A percentile compares a stretch with the other conserved stretches of the same genome.
Conservation (phyloP, 2,329 filamentous ascomycete genomes). For the Aspergillus ochraceus region DNA sequence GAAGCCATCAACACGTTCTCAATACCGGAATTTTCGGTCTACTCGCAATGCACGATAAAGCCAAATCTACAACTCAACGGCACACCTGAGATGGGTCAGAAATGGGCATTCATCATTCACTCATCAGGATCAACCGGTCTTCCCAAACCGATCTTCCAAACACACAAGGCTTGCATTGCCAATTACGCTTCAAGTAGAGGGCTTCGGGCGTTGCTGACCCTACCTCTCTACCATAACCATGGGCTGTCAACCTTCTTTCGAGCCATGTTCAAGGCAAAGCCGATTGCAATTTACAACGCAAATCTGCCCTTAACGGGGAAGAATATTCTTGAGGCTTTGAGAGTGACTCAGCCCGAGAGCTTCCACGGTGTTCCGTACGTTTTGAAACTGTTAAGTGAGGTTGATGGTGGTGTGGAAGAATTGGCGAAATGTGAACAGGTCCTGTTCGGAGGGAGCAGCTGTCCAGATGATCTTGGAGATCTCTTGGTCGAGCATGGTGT, state of each 20-base stretch:
- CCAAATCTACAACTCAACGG: constrained; percentile 10
- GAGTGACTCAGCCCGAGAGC: constrained; percentile 48
- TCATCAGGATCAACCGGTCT: constrained; percentile 60
- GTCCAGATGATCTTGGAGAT: constrained; percentile 61
- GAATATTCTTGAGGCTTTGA: constrained; percentile 50
- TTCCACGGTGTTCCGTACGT: constrained; percentile 65
- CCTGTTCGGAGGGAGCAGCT: constrained; percentile 58
- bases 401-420: constrained; percentile 52
- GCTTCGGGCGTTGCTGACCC: constrained; percentile 54
- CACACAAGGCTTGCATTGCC: constrained; percentile 52
- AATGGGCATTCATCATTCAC: constrained; percentile 47
- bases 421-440: constrained; percentile 53
- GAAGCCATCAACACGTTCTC: constrained; percentile 13
- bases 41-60: too few species aligned
- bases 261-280: constrained; percentile 52
- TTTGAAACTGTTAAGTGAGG: constrained; percentile 63
- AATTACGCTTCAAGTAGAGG: constrained; percentile 48
- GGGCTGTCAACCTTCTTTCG: constrained; percentile 58
- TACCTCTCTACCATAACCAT: constrained; percentile 62
- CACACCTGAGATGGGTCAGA: constrained; percentile 23
- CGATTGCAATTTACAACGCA: constrained; percentile 57
- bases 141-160: constrained; percentile 63
- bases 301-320: constrained; percentile 55
- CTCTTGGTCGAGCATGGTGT: constrained; percentile 54
- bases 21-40: too few species aligned